Percentiles rank a stretch among this genome's conserved stretches.
These are phyloP conservation scores for Eucalyptus erythrocorys DNA, from an alignment of 345 rosid species.

Conservation along the genomic window DNA sequence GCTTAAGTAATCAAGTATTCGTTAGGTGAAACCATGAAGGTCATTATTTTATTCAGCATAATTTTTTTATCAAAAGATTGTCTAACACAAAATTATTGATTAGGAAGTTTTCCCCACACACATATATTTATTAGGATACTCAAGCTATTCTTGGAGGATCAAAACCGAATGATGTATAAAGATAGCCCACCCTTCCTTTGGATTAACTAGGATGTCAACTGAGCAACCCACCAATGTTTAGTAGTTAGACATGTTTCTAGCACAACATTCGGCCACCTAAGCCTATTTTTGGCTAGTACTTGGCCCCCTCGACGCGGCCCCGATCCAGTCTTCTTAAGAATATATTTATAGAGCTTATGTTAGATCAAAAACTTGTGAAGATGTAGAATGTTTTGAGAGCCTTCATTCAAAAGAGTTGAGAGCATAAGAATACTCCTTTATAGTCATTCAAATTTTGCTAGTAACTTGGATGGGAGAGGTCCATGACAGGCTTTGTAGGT, in stretches of 20 bases:
- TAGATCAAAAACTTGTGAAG: not conserved
- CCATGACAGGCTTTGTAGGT: not conserved
- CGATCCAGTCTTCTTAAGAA: not conserved
- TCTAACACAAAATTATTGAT: too few relatives aligned
- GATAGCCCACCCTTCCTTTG: fast-evolving
- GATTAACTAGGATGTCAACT: fast-evolving
- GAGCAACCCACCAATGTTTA: fast-evolving
- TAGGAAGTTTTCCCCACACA: too few relatives aligned
- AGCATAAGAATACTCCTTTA: fast-evolving
- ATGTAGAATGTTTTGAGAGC: not conserved
- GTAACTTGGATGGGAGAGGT: fast-evolving
- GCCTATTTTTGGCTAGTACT: not conserved
- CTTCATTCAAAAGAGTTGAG: not conserved
- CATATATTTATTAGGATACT: not conserved
- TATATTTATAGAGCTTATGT: too few relatives aligned
- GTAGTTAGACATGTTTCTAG: not conserved
- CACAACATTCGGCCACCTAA: fast-evolving
- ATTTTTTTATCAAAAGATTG: too few relatives aligned
- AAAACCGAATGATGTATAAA: not conserved
- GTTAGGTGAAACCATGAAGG: fast-evolving
- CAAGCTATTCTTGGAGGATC: not conserved
- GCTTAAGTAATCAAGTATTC: fast-evolving
- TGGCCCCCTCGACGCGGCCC: fast-evolving
- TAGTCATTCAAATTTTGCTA: too few relatives aligned
- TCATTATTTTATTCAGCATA: too few relatives aligned